A percentile compares a stretch with the other conserved stretches of the same genome.
Conservation (phyloP, 2,329 filamentous ascomycete genomes). For the Fusarium udum region DNA sequence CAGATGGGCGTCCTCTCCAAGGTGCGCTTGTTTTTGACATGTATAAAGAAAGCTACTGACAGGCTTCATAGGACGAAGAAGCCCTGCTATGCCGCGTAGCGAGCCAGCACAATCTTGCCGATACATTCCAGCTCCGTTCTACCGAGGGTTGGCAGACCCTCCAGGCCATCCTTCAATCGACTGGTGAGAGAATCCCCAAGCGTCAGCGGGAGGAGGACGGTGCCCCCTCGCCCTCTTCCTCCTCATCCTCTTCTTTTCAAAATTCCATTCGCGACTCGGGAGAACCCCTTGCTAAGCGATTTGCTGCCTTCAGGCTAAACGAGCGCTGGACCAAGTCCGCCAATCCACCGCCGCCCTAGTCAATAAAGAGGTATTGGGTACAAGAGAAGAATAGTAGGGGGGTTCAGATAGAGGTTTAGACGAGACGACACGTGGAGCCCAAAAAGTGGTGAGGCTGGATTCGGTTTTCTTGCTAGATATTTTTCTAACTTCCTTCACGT, state of each 20-base stretch:
- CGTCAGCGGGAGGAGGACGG: constrained; percentile 57
- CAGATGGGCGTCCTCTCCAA: constrained; percentile 83
- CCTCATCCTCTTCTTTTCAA: constrained; percentile 44
- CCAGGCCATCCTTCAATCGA: constrained; percentile 91
- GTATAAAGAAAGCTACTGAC: constrained; percentile 1
- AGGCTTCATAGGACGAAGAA: constrained; percentile 79
- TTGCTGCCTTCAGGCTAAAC: constrained; percentile 73
- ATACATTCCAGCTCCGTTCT: constrained; percentile 84
- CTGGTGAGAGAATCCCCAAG: constrained; percentile 95
- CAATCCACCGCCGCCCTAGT: constrained; percentile 39
- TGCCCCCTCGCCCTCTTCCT: constrained; percentile 43
- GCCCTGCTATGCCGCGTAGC: constrained; percentile 86
- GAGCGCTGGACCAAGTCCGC: constrained; percentile 46
- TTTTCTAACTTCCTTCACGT: constrained; percentile 18
- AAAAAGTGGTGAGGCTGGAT: constrained; percentile 6
- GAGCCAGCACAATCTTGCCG: constrained; percentile 79
- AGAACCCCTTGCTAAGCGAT: constrained; percentile 71
- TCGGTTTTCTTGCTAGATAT: constrained; percentile 5
- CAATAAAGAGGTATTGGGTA: constrained; percentile 21
- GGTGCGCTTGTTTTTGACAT: constrained; percentile 60
- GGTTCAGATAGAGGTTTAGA: not conserved
- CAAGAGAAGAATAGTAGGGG: not conserved
- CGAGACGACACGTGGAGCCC: not conserved
- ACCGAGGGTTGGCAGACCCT: constrained; percentile 94
- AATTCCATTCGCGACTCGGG: constrained; percentile 50